phyloP scores from a whole-genome alignment of 257 asterid species.

The Vinca minor region DNA sequence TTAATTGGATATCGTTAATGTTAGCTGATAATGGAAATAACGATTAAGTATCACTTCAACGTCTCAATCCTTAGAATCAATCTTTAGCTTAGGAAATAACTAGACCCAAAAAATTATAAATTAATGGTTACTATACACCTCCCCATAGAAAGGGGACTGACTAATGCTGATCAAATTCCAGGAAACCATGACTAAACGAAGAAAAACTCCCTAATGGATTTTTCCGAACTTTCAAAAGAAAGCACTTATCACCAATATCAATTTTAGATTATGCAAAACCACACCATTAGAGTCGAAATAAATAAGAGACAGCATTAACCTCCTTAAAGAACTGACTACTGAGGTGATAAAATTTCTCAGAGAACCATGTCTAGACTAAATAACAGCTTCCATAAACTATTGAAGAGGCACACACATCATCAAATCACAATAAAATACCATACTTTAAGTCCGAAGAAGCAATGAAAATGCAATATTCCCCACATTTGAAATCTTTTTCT shows the following conservation, averaged over 20 bases:
- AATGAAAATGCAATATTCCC: not conserved
- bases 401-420: not conserved
- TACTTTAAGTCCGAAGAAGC: not conserved
- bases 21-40: constrained; percentile 14
- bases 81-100: not conserved
- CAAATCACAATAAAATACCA: not conserved
- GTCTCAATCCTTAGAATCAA: not conserved
- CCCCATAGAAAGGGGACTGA: not conserved
- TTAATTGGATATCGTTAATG: constrained; percentile 10
- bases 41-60: not conserved
- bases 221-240: not conserved
- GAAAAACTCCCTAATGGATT: not conserved
- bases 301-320: not conserved
- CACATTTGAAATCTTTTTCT: not conserved
- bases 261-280: not conserved
- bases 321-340: not conserved
- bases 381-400: not conserved
- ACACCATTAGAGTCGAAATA: not conserved
- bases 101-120: not conserved
- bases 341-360: not conserved
- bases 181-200: not conserved
- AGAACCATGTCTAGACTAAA: not conserved
- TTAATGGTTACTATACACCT: not conserved
- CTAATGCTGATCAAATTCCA: not conserved
- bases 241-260: not conserved